Percentiles rank a stretch among this genome's conserved stretches.
Conservation (phyloP, 1,284 basidiomycete species). For the Leccinum pallidistipes region DNA sequence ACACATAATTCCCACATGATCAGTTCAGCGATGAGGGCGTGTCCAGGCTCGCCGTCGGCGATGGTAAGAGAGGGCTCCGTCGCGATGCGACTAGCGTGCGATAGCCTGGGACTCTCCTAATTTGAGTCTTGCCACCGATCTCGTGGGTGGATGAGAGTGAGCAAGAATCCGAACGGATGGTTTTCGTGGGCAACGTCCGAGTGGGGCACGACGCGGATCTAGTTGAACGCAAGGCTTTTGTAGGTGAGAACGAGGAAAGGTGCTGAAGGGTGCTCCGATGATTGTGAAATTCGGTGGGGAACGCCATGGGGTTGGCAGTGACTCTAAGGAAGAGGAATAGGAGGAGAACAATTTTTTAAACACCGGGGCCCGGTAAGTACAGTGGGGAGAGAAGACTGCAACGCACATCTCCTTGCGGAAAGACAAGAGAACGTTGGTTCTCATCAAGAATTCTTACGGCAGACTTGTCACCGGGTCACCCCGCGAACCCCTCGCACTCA, state of each 20-base stretch:
- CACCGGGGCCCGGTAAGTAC: neutral
- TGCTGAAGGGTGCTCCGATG: slow-evolving; percentile 37
- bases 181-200: slow-evolving; percentile 29
- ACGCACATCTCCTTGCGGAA: neutral
- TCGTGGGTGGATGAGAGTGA: slow-evolving; percentile 32
- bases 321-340: too few relatives aligned
- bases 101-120: slow-evolving; percentile 30
- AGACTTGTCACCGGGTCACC: neutral
- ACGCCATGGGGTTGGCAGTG: slow-evolving; percentile 15
- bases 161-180: slow-evolving; percentile 34
- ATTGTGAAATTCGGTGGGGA: slow-evolving; percentile 22
- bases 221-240: slow-evolving; percentile 27
- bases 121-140: slow-evolving; percentile 24
- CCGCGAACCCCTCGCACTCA: neutral
- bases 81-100: slow-evolving; percentile 27
- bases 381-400: neutral
- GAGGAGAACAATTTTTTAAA: neutral
- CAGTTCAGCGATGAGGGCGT: too few relatives aligned
- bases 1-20: too few relatives aligned
- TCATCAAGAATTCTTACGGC: neutral
- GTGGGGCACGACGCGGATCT: slow-evolving; percentile 28
- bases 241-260: slow-evolving; percentile 28
- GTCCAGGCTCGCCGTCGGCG: slow-evolving; percentile 10
- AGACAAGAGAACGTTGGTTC: neutral
- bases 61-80: slow-evolving; percentile 29